These are phyloP conservation scores for Brasilioporus rufonigricans DNA, from an alignment of 768 basidiomycete species.

Conservation along the genomic window DNA sequence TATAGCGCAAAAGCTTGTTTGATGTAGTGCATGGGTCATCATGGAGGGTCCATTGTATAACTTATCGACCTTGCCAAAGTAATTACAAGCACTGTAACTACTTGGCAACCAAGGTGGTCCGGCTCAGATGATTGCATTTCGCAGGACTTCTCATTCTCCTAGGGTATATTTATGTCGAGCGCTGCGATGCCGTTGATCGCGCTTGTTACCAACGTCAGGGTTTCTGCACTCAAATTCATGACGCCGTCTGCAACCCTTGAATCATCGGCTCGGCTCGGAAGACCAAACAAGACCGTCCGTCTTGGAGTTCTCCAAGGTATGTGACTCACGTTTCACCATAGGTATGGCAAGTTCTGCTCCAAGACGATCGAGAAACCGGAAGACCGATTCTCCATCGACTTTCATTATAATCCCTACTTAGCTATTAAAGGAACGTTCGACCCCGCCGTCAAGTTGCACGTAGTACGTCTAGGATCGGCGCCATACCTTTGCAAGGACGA, in stretches of 20 bases:
- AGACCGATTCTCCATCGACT: conserved; percentile 47
- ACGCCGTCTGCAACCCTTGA: conserved; percentile 8
- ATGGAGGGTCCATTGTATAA: no score
- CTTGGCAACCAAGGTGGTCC: no score
- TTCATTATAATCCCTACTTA: conserved; percentile 54
- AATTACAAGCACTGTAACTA: neutral
- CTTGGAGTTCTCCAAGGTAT: neutral
- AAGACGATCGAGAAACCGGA: conserved; percentile 52
- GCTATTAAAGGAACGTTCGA: conserved; percentile 59
- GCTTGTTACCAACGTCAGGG: conserved; percentile 32
- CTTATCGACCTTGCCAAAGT: neutral
- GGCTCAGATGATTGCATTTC: no score
- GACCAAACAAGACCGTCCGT: neutral
- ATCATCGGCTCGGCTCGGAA: conserved; percentile 1
- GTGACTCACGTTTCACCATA: no score
- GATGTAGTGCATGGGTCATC: no score
- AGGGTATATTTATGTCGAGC: neutral
- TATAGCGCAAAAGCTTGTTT: no score
- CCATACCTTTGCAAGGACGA: neutral
- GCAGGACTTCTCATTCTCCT: neutral
- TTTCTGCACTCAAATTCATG: neutral
- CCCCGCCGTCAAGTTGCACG: conserved; percentile 51
- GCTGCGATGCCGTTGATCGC: conserved; percentile 33
- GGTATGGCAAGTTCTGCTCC: conserved; percentile 36
- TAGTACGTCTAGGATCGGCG: neutral